Conservation (phyloP, 2,329 filamentous ascomycete species). For the Fusarium odoratissimum region DNA sequence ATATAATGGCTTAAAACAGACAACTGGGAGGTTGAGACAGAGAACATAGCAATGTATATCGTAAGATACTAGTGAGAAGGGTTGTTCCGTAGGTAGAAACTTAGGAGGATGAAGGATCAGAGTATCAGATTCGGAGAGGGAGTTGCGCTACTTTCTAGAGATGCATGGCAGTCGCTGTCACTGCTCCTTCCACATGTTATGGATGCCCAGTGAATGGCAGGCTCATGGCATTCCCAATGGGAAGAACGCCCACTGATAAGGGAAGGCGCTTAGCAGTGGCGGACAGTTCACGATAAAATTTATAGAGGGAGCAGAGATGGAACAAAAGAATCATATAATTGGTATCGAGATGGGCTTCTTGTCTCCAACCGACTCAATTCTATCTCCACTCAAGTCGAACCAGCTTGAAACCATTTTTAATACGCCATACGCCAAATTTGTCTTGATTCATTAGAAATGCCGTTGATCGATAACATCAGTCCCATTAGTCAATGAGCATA, state of each 20-base stretch:
- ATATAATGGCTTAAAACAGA: neutral
- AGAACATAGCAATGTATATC: neutral
- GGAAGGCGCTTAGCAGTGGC: neutral
- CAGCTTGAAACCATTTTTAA: slow-evolving; percentile 35
- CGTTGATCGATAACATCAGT: slow-evolving; percentile 6
- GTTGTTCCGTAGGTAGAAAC: neutral
- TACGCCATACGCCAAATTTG: slow-evolving; percentile 44
- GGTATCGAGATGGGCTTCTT: slow-evolving; percentile 41
- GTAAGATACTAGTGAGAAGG: neutral
- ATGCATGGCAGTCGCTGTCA: neutral
- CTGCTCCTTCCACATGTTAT: neutral
- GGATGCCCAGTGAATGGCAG: neutral
- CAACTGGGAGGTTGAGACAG: neutral
- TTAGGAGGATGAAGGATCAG: neutral
- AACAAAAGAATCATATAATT: slow-evolving; percentile 31
- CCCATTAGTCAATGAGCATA: slow-evolving; percentile 76
- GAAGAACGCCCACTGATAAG: neutral
- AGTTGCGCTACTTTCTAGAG: neutral
- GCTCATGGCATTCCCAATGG: neutral
- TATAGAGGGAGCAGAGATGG: neutral
- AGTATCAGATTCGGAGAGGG: too few species aligned
- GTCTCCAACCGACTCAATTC: slow-evolving; percentile 33
- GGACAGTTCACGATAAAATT: neutral
- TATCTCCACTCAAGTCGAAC: slow-evolving; percentile 42
- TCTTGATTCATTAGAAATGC: slow-evolving; percentile 41